Conservation (phyloP, 1,284 basidiomycete species). For the Termitomyces sp. region DNA sequence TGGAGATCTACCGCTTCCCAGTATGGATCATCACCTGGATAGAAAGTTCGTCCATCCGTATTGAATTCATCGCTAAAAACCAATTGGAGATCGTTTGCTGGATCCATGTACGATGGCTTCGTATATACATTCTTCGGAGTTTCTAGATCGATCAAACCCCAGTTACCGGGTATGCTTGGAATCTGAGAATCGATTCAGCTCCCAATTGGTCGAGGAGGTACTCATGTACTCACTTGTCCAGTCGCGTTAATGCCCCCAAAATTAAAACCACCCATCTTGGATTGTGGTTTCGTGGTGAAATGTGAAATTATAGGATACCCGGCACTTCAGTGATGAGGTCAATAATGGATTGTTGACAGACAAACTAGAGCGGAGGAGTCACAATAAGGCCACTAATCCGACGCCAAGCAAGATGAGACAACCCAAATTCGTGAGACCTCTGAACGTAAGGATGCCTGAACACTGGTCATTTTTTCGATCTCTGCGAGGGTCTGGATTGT, state of each 20-base stretch:
- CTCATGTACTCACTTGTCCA: slow-evolving; percentile 53
- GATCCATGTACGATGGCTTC: slow-evolving; percentile 52
- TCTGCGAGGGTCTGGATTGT: slow-evolving; percentile 70
- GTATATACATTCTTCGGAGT: slow-evolving; percentile 65
- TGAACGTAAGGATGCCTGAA: slow-evolving; percentile 62
- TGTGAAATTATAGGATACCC: slow-evolving; percentile 79
- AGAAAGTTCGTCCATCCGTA: slow-evolving; percentile 75
- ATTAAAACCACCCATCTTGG: slow-evolving; percentile 66
- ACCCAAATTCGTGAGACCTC: slow-evolving; percentile 75
- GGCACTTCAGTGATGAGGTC: slow-evolving; percentile 41
- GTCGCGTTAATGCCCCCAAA: slow-evolving; percentile 77
- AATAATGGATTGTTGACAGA: not conserved
- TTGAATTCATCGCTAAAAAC: slow-evolving; percentile 93
- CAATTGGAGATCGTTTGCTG: slow-evolving; percentile 52
- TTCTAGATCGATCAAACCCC: slow-evolving; percentile 71
- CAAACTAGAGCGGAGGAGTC: slow-evolving; percentile 6
- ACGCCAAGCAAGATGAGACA: slow-evolving; percentile 63
- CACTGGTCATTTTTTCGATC: slow-evolving; percentile 59
- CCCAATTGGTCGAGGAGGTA: slow-evolving; percentile 31
- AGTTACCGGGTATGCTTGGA: slow-evolving; percentile 58
- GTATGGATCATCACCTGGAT: slow-evolving; percentile 64
- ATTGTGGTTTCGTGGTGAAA: slow-evolving; percentile 47
- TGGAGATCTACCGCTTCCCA: slow-evolving; percentile 72
- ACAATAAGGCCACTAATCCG: slow-evolving; percentile 72
- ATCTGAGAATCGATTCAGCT: slow-evolving; percentile 43